These are phyloP conservation scores for Nannochloris sp. DNA, from an alignment of 139 green algal genomes.

Conservation along the genomic window DNA sequence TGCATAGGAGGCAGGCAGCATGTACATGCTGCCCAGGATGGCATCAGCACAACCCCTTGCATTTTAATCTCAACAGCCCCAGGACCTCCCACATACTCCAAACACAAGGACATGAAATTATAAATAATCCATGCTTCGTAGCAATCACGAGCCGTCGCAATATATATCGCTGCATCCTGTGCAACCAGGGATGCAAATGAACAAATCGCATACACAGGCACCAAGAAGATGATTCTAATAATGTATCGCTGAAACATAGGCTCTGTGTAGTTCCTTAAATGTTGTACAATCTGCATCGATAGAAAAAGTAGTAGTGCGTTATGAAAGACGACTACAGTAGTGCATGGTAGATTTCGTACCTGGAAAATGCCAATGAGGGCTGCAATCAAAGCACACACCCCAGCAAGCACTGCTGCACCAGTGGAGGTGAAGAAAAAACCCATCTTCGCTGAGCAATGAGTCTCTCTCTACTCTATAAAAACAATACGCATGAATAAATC, in stretches of 20 bases:
- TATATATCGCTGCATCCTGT: conserved; percentile 67
- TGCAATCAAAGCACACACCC: not conserved
- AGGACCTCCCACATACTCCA: conserved; percentile 91
- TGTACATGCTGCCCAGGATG: conserved; percentile 68
- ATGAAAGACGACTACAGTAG: too few relatives aligned
- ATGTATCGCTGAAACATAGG: conserved; percentile 92
- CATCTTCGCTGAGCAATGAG: conserved; percentile 1
- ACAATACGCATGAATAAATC: too few relatives aligned
- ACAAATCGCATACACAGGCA: conserved; percentile 80
- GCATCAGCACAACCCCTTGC: conserved; percentile 70
- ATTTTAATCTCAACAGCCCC: conserved; percentile 81
- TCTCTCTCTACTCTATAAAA: not conserved
- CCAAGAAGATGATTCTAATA: conserved; percentile 95
- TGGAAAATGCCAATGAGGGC: conserved; percentile 3
- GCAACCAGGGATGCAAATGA: conserved; percentile 73
- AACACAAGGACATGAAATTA: conserved; percentile 90
- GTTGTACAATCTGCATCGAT: conserved; percentile 69
- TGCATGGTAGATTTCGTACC: not conserved
- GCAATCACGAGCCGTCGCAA: conserved; percentile 82
- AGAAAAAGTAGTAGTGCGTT: not conserved
- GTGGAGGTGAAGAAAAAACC: conserved; percentile 6
- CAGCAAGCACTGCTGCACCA: conserved; percentile 1
- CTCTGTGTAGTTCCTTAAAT: conserved; percentile 86
- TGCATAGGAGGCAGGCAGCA: conserved; percentile 80
- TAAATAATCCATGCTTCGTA: conserved; percentile 98